phyloP scores from a whole-genome alignment of 805 yeast species.

The Zygoascus flipseniorum region DNA sequence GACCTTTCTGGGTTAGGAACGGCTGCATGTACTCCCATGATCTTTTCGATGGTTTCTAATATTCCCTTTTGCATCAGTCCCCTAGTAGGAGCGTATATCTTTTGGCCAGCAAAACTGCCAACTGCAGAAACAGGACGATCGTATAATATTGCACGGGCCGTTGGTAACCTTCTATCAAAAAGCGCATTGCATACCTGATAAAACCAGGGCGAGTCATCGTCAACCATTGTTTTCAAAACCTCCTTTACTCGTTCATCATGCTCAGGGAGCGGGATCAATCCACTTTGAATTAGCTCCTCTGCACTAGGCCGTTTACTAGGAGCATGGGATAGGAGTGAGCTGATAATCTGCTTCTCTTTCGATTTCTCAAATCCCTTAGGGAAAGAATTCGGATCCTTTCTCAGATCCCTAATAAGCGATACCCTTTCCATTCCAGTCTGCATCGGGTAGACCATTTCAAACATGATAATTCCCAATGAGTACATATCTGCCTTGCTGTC shows the following conservation, averaged over 20 bases:
- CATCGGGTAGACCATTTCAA: slow-evolving; percentile 84
- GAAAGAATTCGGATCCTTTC: slow-evolving; percentile 53
- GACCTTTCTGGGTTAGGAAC: slow-evolving; percentile 62
- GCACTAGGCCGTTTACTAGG: slow-evolving; percentile 80
- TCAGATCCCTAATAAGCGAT: slow-evolving; percentile 52
- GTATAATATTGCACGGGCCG: slow-evolving; percentile 77
- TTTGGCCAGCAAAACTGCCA: slow-evolving; percentile 17
- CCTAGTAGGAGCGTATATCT: slow-evolving; percentile 35
- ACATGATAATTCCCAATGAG: slow-evolving; percentile 87
- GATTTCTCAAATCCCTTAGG: slow-evolving; percentile 54
- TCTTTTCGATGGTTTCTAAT: slow-evolving; percentile 35
- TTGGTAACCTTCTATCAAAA: slow-evolving; percentile 75
- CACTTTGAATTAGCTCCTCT: slow-evolving; percentile 61
- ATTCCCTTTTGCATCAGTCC: slow-evolving; percentile 26
- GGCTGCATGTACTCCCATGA: slow-evolving; percentile 79
- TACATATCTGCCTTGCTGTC: slow-evolving; percentile 94
- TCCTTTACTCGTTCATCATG: slow-evolving; percentile 86
- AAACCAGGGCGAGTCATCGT: slow-evolving; percentile 91
- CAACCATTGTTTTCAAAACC: slow-evolving; percentile 75
- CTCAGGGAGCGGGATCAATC: slow-evolving; percentile 77
- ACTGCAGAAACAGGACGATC: slow-evolving; percentile 33
- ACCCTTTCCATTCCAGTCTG: slow-evolving; percentile 94
- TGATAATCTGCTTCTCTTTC: slow-evolving; percentile 63
- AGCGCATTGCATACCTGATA: slow-evolving; percentile 81
- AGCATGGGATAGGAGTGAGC: slow-evolving; percentile 63